A percentile compares a stretch with the other conserved stretches of the same genome.
Conservation (phyloP, 2,329 filamentous ascomycete genomes). For the Talaromyces sp. region DNA sequence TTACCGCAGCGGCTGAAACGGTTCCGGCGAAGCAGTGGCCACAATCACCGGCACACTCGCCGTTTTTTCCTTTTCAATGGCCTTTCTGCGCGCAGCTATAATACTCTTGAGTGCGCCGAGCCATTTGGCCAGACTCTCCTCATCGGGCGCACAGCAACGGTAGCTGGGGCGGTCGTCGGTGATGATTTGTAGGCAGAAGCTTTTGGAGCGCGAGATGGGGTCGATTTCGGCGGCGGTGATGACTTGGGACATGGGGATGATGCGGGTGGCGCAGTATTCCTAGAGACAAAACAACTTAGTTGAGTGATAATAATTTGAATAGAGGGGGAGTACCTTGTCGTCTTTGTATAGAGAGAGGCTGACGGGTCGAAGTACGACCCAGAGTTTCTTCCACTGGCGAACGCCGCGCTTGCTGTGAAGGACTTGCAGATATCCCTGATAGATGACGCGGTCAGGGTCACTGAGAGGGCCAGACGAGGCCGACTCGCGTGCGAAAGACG, state of each 20-base stretch:
- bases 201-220: conserved; percentile 76
- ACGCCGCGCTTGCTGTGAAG: conserved; percentile 75
- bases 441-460: conserved; percentile 84
- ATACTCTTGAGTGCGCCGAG: conserved; percentile 84
- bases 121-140: conserved; percentile 77
- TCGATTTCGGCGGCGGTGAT: conserved; percentile 93
- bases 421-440: conserved; percentile 84
- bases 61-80: conserved; percentile 18
- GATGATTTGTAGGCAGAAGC: conserved; percentile 85
- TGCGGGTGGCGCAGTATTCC: conserved; percentile 81
- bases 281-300: conserved; percentile 19
- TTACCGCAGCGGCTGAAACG: conserved; percentile 11
- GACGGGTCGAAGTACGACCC: conserved; percentile 82
- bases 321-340: conserved; percentile 45
- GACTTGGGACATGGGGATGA: conserved; percentile 71
- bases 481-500: conserved; percentile 3
- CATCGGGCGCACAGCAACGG: conserved; percentile 69
- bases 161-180: conserved; percentile 77
- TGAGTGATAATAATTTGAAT: neutral
- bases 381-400: conserved; percentile 89
- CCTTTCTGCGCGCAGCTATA: conserved; percentile 30
- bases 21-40: neutral
- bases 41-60: conserved; percentile 9
- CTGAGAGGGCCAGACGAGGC: conserved; percentile 21
- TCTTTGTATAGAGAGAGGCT: conserved; percentile 91